Conservation (phyloP, 2,329 filamentous ascomycete genomes). For the Aspergillus hortae region DNA sequence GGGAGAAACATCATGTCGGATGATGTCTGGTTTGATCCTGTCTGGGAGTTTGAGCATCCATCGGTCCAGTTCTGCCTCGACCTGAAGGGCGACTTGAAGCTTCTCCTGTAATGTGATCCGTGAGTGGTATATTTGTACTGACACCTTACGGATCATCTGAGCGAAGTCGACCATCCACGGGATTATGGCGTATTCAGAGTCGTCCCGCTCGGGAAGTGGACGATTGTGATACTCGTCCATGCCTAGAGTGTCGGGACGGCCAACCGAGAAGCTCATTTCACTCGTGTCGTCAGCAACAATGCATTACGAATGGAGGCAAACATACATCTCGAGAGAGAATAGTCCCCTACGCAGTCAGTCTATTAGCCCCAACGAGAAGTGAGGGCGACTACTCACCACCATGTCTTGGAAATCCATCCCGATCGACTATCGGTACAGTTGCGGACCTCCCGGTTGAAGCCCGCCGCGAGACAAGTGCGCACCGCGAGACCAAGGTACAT, state of each 20-base stretch:
- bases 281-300: slow-evolving; percentile 23
- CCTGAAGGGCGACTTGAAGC: slow-evolving; percentile 30
- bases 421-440: slow-evolving; percentile 31
- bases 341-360: slow-evolving; percentile 33
- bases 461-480: slow-evolving; percentile 47
- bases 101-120: slow-evolving; percentile 33
- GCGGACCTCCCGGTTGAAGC: slow-evolving; percentile 44
- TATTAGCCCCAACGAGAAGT: neutral
- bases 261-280: slow-evolving; percentile 49
- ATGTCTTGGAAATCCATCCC: slow-evolving; percentile 43
- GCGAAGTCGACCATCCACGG: slow-evolving; percentile 41
- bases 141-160: slow-evolving; percentile 38
- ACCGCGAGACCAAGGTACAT: slow-evolving; percentile 49
- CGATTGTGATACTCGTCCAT: slow-evolving; percentile 50
- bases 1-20: slow-evolving; percentile 17
- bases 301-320: neutral
- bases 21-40: slow-evolving; percentile 29
- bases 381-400: slow-evolving; percentile 37
- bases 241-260: slow-evolving; percentile 48
- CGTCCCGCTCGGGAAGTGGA: slow-evolving; percentile 32
- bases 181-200: slow-evolving; percentile 38
- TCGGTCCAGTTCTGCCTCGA: slow-evolving; percentile 34
- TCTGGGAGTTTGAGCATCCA: slow-evolving; percentile 35
- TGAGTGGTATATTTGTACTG: slow-evolving; percentile 39
- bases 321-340: slow-evolving; percentile 45